A percentile compares a stretch with the other conserved stretches of the same genome.
Conservation (phyloP, 2,329 filamentous ascomycete genomes). For the Phoma herbarum region DNA sequence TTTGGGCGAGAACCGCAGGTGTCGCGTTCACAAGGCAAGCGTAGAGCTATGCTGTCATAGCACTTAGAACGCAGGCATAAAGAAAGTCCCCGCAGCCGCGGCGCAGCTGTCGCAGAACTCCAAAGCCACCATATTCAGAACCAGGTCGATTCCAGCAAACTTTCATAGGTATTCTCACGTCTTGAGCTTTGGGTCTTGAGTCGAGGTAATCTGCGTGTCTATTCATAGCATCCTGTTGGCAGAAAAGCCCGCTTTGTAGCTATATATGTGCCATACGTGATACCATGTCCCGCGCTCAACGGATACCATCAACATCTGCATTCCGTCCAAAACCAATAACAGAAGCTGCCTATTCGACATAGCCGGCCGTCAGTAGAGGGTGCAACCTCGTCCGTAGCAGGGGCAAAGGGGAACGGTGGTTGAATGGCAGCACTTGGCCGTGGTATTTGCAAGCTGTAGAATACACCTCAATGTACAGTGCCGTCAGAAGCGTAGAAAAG, state of each 20-base stretch:
- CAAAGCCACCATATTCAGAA: neutral
- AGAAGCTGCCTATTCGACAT: neutral
- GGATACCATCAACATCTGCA: too few species aligned
- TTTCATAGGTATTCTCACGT: neutral
- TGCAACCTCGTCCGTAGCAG: neutral
- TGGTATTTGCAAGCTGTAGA: constrained; percentile 44
- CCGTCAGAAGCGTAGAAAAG: constrained; percentile 28
- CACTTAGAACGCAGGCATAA: constrained; percentile 2
- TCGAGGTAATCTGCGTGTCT: neutral
- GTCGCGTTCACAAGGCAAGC: constrained; percentile 11
- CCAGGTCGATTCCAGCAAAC: neutral
- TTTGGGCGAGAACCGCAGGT: constrained; percentile 6
- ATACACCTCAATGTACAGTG: constrained; percentile 50
- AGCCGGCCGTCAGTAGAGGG: neutral
- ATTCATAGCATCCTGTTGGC: neutral
- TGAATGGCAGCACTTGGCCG: constrained; percentile 21
- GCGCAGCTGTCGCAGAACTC: constrained; percentile 4
- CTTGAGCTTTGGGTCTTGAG: neutral
- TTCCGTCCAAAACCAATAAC: neutral
- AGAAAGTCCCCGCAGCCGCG: constrained; percentile 6
- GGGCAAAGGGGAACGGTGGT: neutral
- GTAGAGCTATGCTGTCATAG: constrained; percentile 21
- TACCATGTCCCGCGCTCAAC: neutral
- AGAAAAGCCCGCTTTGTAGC: neutral
- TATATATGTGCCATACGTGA: neutral